These are phyloP conservation scores for Citrus medica DNA, from an alignment of 345 rosid genomes.

Conservation along the genomic window DNA sequence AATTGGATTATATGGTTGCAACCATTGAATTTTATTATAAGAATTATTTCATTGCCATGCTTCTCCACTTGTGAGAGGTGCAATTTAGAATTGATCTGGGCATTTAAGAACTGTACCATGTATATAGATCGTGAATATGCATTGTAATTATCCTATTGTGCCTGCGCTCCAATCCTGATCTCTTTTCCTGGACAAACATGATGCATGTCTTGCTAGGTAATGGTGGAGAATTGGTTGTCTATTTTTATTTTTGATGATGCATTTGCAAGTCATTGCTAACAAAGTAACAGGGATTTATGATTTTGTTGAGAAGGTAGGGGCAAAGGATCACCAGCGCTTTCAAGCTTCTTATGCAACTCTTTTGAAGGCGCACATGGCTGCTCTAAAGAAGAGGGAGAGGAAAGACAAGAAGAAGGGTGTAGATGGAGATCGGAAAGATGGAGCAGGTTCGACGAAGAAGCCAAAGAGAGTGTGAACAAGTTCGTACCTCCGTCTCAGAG, in stretches of 20 bases:
- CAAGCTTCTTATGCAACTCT: slow-evolving; percentile 94
- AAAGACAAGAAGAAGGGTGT: slow-evolving; percentile 80
- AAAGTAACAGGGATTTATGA: neutral
- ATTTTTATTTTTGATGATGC: neutral
- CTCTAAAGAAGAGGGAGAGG: slow-evolving; percentile 91
- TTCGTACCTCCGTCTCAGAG: neutral
- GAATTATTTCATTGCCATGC: neutral
- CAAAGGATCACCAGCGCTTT: slow-evolving; percentile 86
- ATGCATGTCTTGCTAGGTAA: neutral
- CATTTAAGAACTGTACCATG: neutral
- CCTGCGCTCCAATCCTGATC: too few relatives aligned
- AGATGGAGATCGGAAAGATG: slow-evolving; percentile 52
- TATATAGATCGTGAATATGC: neutral
- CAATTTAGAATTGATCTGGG: neutral
- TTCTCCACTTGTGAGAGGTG: neutral
- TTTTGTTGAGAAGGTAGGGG: slow-evolving; percentile 60
- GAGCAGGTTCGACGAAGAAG: slow-evolving; percentile 17
- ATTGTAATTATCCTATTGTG: neutral
- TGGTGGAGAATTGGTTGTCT: neutral
- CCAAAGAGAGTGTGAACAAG: slow-evolving; percentile 31
- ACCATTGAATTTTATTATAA: neutral
- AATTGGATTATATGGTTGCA: neutral
- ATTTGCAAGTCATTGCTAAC: slow-evolving; percentile 1
- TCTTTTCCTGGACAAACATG: neutral
- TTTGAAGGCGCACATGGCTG: slow-evolving; percentile 87